These are phyloP conservation scores for Plasmodium gallinaceum DNA, from an alignment of 169 alveolate genomes.

Conservation along the genomic window DNA sequence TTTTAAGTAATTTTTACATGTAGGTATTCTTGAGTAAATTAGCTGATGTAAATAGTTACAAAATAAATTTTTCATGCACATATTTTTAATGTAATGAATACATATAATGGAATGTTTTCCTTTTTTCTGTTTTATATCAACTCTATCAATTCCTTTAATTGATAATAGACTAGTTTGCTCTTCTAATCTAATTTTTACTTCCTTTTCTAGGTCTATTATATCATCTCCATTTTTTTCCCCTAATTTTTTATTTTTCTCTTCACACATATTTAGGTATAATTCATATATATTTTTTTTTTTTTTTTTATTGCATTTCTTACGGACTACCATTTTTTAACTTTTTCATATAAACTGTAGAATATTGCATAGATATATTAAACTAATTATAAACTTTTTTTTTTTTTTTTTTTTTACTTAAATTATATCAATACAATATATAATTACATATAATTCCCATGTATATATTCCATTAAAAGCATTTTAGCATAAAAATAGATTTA, in stretches of 20 bases:
- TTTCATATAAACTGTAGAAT: no score
- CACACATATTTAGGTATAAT: constrained; percentile 48
- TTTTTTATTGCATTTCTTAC: neutral
- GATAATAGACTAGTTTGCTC: constrained; percentile 84
- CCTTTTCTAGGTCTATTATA: constrained; percentile 74
- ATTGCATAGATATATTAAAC: no score
- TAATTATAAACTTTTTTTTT: no score
- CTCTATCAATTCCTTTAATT: constrained; percentile 86
- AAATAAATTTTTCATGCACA: constrained; percentile 94
- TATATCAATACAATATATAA: no score
- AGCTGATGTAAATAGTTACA: constrained; percentile 94
- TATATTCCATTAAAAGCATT: no score
- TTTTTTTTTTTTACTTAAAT: no score
- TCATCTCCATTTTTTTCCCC: neutral
- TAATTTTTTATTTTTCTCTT: constrained; percentile 13
- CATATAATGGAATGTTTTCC: constrained; percentile 94
- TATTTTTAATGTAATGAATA: constrained; percentile 94
- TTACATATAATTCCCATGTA: no score
- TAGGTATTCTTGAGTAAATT: constrained; percentile 91
- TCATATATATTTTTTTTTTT: constrained; percentile 39
- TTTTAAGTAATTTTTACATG: constrained; percentile 88
- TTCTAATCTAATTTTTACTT: constrained; percentile 80
- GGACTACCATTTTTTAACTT: constrained; percentile 1
- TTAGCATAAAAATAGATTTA: no score
- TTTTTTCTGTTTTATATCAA: constrained; percentile 84